Evolutionary conservation across 2,329 filamentous ascomycete species (phyloP), one percentile per base, ranked within the genome.

Genomic region (Claviceps africana): DNA sequence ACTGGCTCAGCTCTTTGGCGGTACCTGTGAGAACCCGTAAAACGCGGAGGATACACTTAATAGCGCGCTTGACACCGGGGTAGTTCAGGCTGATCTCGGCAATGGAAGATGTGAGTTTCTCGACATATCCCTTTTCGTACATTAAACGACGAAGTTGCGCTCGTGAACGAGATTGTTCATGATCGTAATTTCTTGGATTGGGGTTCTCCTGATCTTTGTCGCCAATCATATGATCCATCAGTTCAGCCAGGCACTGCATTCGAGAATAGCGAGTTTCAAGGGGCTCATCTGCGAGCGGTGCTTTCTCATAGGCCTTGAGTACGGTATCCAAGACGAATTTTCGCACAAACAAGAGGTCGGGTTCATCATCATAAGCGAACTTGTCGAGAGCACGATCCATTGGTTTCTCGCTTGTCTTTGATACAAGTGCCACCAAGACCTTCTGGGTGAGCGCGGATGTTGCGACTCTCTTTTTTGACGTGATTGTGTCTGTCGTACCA

Each of bases 111-210:
- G 93, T 97, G 54, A 98, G 71, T 47, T 91, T 86, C 25, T 86
- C 80, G 55, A 97, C 83, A 65, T 93, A 95, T 52, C 94, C 89
- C 71, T 97, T 98, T 70, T 98, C 93, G 61, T 95, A 97, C 93
- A 98, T 98, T 55, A 96, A 82, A 58, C 89, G 88, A 35, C 88
- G 85, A 59, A 98, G 78, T 62, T 95, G 89, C 60, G 85, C 83
- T 56, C 90, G 85, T 8, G 89, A 90, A 44, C 75, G 72, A 25
- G 66, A 64, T 45, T 71, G 62, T 50, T 65, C 56, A 47, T 65
- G 64, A 58, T 75, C 61, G 51, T 71, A 57, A 60, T 66, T 55
- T 65, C 72, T 55, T n/a, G 59, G 55, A 40, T 67, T 68, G 55
- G 69, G 70, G 57, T 69, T 69, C 17, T 79, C 76, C 60, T 79